Evolutionary conservation across 2,329 filamentous ascomycete genomes (phyloP), one percentile per base, ranked within the genome.

Genomic region (Harringtonia lauricola): DNA sequence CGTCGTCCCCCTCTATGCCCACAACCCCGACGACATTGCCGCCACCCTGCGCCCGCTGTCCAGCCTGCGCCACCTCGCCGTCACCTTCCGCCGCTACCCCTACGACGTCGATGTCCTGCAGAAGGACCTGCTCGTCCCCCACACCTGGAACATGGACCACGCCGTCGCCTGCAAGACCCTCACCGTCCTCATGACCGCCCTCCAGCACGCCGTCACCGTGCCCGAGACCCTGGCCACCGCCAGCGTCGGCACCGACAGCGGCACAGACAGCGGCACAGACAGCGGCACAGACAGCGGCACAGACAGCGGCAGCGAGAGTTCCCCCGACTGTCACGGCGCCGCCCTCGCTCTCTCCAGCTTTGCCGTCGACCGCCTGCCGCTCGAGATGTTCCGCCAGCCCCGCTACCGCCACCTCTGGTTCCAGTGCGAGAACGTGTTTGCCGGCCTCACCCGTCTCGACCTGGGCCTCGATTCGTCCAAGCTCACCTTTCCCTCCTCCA

Each of bases 331-430:
- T n/a, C n/a, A n/a, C n/a, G n/a, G n/a, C n/a, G n/a, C n/a, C 13
- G 21, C 9, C 29, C 14, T 8, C 18, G 8, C 15, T 6, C 55
- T 68, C 35, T 50, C 54, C 12, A 61, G 62, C 6, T 60, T 70
- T 45, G 56, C 61, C 39, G 57, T 69, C 43, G 65, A 69, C 51
- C 61, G 64, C 13, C 57, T 69, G 40, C 66, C 66, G 8, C 57
- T 68, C 36, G 64, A 68, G 47, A 53, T 67, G 15, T 64, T 68
- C 48, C 59, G 61, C 39, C 43, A 60, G 34, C 50, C 57, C 9
- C 54, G 54, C 36, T 59, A 65, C 52, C 60, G 64, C 21, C 54
- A 52, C 13, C 60, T 63, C 45, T 69, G 66, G 66, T 64, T 65
- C 51, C 58, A 61, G 47, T 62, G 63, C 41, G 61, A 60, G 7